Base-by-base conservation (phyloP, 805 yeast species). In the Cyberlindnera bimundalis region DNA sequence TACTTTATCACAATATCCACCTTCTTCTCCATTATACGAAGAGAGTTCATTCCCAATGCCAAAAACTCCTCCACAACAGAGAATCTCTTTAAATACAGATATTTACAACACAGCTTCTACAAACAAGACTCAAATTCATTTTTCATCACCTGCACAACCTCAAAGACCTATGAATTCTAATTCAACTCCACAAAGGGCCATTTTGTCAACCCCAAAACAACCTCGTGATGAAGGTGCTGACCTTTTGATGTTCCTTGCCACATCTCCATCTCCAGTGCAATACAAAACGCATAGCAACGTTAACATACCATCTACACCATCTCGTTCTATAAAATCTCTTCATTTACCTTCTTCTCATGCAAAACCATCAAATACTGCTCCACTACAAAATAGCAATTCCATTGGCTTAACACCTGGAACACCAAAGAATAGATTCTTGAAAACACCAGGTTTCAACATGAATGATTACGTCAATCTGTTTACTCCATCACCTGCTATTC, bases 391-490 rank as follows among this genome's bases (percentile, higher is more conserved):
- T 27, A 43, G 40, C 38, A 43, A 43, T 28, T 38, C 47, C 2
- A 32, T 40, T 4, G 49, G 50, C 6, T 25, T 43, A 14, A 40
- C 55, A 3, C 55, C 60, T 4, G 58, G 56, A 2, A 60, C 63
- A 3, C 64, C 63, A 25, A 57, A 51, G 51, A 52, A 52, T 37
- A 44, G 53, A n/a, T 37, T 52, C 23, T 35, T 49, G 32, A 61
- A 63, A 48, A 82, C 85, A 0, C 83, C 83, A 1, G 84, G 82
- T 2, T 85, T 86, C 65, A 85, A 86, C 60, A 78, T 86, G 80
- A 81, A 78, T 56, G 96, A 86, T 58, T 86, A 84, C 58, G 83
- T 87, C 28, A 83, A 86, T 56, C 71, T 84, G 47, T 81, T 81
- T 57, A 79, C 90, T 1, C 93, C 93, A 3, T 78, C 85, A 9